Base-by-base conservation (phyloP, 2,329 filamentous ascomycete genomes). In the Talaromyces verruculosus region DNA sequence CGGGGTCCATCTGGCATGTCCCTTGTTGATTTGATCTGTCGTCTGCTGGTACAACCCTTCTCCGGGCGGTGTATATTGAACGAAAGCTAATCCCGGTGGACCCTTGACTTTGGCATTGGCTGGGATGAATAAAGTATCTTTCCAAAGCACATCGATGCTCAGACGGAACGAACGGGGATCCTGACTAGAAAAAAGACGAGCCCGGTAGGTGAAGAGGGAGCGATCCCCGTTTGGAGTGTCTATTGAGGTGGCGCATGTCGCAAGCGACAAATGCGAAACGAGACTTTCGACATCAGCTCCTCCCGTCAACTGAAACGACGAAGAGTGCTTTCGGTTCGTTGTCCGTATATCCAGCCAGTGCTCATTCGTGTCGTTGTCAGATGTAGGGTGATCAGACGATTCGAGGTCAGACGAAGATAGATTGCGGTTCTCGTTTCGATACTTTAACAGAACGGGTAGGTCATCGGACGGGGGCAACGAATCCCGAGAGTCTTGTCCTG, bases 111-210 rank as follows among this genome's bases (percentile, higher is more conserved):
- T 59, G 67, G 59, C 15, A 65, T 66, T 41, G 74, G 28, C 33
- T 68, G 72, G 67, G 3, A 74, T 71, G 11, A 74, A 67, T 25
- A 75, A 55, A 15, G 76, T 77, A 58, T 80, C 73, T 53, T 68
- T 76, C 77, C 77, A 80, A 22, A 79, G 64, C 13, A 75, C 65
- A 30, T 72, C 68, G 1, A 72, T 69, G n/a, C 77, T 74, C 15
- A 80, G 68, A 5, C 63, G 63, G 51, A 77, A 73, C 0, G 62
- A 72, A 4, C 65, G 70, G 1, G 53, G 60, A 33, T 75, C 68
- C 5, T 67, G 28, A 13, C 63, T 64, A 35, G 45, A 66, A 25
- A 60, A 69, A 8, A 77, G 57, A 30, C 70, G 72, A 5, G 77
- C 74, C 59, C 76, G 76, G 63, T 77, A 77, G 51, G 75, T 77